Conservation (phyloP, 2,329 filamentous ascomycete genomes). For the Fusarium chlamydosporum region DNA sequence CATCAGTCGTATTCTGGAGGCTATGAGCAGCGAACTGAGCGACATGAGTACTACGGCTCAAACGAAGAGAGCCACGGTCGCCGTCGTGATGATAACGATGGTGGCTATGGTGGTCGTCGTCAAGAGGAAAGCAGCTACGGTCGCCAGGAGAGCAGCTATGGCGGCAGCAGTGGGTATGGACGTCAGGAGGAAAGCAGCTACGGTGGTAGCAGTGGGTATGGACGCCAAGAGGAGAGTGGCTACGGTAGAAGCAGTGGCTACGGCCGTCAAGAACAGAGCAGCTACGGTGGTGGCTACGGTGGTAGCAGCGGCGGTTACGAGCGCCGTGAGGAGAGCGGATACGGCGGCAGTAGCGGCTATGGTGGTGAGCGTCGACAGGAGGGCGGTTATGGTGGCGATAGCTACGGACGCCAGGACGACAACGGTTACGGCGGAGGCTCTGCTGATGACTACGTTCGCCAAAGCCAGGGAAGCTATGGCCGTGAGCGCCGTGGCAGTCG, state of each 20-base stretch:
- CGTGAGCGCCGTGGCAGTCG: constrained; percentile 35
- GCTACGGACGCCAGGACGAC: constrained; percentile 51
- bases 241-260: constrained; percentile 33
- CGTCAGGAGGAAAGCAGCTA: constrained; percentile 29
- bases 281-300: constrained; percentile 33
- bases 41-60: constrained; percentile 61
- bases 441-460: constrained; percentile 46
- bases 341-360: constrained; percentile 35
- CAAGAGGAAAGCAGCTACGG: constrained; percentile 21
- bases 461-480: constrained; percentile 38
- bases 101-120: constrained; percentile 31
- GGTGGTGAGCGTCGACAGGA: constrained; percentile 34
- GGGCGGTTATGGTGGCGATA: constrained; percentile 43
- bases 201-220: constrained; percentile 12
- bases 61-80: constrained; percentile 52
- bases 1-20: constrained; percentile 66
- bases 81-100: constrained; percentile 46
- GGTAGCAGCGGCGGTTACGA: constrained; percentile 39
- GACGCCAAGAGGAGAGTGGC: constrained; percentile 8
- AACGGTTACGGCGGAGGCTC: constrained; percentile 48
- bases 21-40: constrained; percentile 69
- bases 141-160: constrained; percentile 17
- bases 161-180: constrained; percentile 21
- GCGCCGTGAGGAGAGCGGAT: constrained; percentile 37
- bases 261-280: constrained; percentile 36